Conservation (phyloP, 495 filamentous ascomycete species). For the Schizothecium vesticola region DNA sequence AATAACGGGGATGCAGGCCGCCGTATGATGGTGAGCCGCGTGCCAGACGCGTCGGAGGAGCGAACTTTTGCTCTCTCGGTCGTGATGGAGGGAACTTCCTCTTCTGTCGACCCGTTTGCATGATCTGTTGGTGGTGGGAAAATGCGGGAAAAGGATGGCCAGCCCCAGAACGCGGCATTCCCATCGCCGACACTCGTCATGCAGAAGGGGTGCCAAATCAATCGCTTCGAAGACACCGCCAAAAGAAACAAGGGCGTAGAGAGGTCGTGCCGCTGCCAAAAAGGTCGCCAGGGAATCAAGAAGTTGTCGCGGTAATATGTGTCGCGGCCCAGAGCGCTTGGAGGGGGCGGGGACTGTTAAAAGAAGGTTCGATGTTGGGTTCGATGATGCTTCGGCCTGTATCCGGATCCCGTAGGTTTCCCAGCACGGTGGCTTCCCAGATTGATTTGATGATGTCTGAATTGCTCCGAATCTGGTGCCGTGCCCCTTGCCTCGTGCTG, state of each 20-base stretch:
- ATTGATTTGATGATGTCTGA: slow-evolving; percentile 15
- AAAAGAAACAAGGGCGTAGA: neutral
- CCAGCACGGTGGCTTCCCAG: slow-evolving; percentile 13
- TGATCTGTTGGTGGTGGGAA: slow-evolving; percentile 16
- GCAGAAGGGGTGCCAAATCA: neutral
- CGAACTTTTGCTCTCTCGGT: slow-evolving; percentile 5
- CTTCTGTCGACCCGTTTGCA: slow-evolving; percentile 15
- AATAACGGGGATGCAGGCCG: neutral
- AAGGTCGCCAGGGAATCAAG: neutral
- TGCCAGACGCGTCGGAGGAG: slow-evolving; percentile 12
- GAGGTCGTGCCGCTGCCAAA: neutral
- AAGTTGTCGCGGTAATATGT: neutral
- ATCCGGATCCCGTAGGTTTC: neutral
- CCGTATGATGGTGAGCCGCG: slow-evolving; percentile 8
- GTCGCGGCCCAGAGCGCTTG: neutral
- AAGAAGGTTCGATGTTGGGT: neutral
- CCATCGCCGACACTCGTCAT: neutral
- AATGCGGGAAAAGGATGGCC: slow-evolving; percentile 22
- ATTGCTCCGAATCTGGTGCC: slow-evolving; percentile 19
- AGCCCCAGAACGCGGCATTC: neutral
- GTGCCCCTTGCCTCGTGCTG: slow-evolving; percentile 19
- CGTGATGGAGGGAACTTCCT: slow-evolving; percentile 7
- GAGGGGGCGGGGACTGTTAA: slow-evolving; percentile 8
- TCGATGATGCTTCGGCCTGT: neutral
- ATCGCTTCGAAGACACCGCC: neutral